These are phyloP conservation scores for Ascodesmis nigricans DNA, from an alignment of 495 filamentous ascomycete genomes.

Conservation along the genomic window DNA sequence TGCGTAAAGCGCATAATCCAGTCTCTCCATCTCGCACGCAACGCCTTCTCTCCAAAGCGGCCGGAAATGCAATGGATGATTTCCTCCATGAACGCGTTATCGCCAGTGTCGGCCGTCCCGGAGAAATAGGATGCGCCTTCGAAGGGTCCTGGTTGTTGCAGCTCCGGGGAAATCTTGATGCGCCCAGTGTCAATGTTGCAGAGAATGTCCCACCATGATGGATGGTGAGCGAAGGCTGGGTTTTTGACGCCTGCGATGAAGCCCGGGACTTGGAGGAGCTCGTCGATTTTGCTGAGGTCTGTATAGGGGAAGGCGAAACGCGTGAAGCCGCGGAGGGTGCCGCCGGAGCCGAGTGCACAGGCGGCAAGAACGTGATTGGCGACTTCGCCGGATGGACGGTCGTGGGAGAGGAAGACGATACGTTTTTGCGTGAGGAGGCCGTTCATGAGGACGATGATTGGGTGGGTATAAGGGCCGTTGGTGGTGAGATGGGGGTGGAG, in stretches of 20 bases:
- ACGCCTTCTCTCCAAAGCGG: constrained; percentile 70
- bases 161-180: constrained; percentile 54
- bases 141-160: constrained; percentile 13
- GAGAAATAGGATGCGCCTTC: constrained; percentile 14
- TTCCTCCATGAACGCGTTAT: constrained; percentile 71
- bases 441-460: constrained; percentile 55
- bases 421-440: constrained; percentile 89
- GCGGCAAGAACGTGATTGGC: constrained; percentile 87
- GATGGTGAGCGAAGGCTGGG: constrained; percentile 80
- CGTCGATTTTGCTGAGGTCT: constrained; percentile 92
- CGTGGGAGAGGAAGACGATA: constrained; percentile 86
- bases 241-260: constrained; percentile 98
- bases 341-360: constrained; percentile 84
- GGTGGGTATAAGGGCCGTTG: constrained; percentile 55
- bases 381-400: constrained; percentile 78
- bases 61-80: constrained; percentile 62
- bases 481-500: constrained; percentile 87
- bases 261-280: constrained; percentile 80
- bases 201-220: constrained; percentile 94
- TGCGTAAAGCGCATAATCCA: constrained; percentile 82
- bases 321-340: constrained; percentile 80
- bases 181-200: constrained; percentile 81
- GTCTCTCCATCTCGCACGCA: constrained; percentile 72
- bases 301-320: constrained; percentile 98
- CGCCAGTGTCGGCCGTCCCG: constrained; percentile 39